Conservation (phyloP, 2,329 filamentous ascomycete species). For the Pyrenochaeta sp. region DNA sequence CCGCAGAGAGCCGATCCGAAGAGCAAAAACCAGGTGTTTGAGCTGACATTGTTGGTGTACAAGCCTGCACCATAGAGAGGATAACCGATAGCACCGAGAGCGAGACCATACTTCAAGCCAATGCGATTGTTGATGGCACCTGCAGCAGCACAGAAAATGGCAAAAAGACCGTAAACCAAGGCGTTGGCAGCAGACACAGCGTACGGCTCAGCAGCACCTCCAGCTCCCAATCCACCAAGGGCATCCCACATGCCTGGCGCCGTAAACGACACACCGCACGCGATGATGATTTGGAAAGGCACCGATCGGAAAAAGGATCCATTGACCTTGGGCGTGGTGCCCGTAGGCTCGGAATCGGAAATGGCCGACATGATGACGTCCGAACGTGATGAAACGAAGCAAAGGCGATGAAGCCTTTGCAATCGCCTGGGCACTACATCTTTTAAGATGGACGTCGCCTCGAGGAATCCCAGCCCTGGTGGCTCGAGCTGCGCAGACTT, state of each 20-base stretch:
- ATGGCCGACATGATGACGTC: conserved; percentile 17
- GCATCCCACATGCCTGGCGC: conserved; percentile 48
- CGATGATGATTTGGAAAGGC: conserved; percentile 42
- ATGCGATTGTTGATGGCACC: conserved; percentile 50
- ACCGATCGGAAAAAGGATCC: conserved; percentile 40
- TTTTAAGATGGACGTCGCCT: conserved; percentile 9
- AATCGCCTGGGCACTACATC: conserved; percentile 4
- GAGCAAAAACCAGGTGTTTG: conserved; percentile 51
- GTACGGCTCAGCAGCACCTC: conserved; percentile 44
- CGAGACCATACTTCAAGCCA: conserved; percentile 43
- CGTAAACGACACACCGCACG: conserved; percentile 44
- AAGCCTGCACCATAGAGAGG: conserved; percentile 52
- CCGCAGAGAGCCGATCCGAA: conserved; percentile 50
- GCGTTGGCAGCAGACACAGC: conserved; percentile 45
- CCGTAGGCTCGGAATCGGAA: conserved; percentile 14
- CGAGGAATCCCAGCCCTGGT: conserved; percentile 1
- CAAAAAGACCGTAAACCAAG: conserved; percentile 42
- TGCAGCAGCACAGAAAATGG: conserved; percentile 39
- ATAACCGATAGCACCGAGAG: conserved; percentile 54
- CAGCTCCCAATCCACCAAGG: conserved; percentile 41
- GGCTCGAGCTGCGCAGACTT: conserved; percentile 14
- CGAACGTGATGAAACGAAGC: background rate
- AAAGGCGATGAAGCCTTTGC: background rate
- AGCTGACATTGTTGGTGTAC: conserved; percentile 49
- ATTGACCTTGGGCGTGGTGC: conserved; percentile 21